Evolutionary conservation across 1,284 basidiomycete species (phyloP), one percentile per base, ranked within the genome.

Genomic region (Pseudozyma sp.): DNA sequence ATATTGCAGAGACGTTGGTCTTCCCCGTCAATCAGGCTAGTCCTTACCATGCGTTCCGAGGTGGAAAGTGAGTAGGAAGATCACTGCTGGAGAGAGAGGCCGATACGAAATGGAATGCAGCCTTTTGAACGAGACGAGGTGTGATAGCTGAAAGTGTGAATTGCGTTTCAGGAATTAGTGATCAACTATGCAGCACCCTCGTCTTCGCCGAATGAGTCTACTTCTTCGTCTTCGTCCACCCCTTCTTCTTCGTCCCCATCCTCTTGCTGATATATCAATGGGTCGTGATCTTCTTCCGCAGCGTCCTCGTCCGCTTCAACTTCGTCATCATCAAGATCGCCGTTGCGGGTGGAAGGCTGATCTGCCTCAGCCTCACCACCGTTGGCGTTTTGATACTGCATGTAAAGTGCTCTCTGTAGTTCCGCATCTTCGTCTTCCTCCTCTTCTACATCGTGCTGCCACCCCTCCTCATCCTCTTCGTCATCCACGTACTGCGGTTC

Each of bases 1-100:
- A 85, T 47, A 63, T 84, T 38, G 83, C 84, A 34, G 67, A 75
- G 58, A 70, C 58, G 40, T 57, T 80, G 35, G 65, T 83, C 18
- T 73, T 83, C 63, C 81, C 81, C 6, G 77, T 78, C 6, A 80
- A 82, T 55, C 81, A 83, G 70, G 81, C 81, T 21, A 69, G 73
- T 39, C 80, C 81, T 9, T 82, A 77, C 59, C 81, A 82, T 55
- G 67, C 73, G 6, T 76, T 40, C 65, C 53, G 73, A 7, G 73
- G 73, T 18, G 58, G 64, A 36, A 57, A 67, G 36, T 63, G 45
- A 35, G 50, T 2, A 25, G 19, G 10, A 2, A n/a, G 8, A 6
- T 18, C 10, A 47, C 12, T 18, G 19, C 18, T 16, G 6, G 5
- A 13, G 14, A n/a, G 3, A n/a, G 14, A 44, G 43, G 16, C 19